These are phyloP conservation scores for Cucumis melo DNA, from an alignment of 306 rosid genomes.

Conservation along the genomic window DNA sequence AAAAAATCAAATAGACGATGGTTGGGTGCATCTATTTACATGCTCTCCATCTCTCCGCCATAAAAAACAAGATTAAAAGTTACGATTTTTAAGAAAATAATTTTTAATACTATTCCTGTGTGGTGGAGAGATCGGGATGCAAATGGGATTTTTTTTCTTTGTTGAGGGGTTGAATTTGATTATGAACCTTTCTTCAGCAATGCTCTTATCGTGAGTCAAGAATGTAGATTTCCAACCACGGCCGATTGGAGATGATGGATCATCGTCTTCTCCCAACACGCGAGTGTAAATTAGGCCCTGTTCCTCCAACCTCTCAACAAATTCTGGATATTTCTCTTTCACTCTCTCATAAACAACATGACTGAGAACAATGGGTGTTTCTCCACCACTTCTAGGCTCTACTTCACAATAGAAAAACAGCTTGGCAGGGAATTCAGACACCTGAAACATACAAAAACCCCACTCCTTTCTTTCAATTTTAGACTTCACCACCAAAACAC, in stretches of 20 bases:
- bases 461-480: neutral
- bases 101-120: too few relatives aligned
- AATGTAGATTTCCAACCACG: conserved; percentile 96
- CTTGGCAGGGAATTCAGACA: conserved; percentile 68
- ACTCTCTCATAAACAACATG: conserved; percentile 59
- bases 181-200: conserved; percentile 72
- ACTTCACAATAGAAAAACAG: conserved; percentile 78
- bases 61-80: too few relatives aligned
- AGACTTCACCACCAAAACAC: neutral
- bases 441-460: conserved; percentile 21
- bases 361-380: conserved; percentile 81
- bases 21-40: too few relatives aligned
- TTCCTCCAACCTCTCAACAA: conserved; percentile 52
- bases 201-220: conserved; percentile 50
- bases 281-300: conserved; percentile 60
- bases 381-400: conserved; percentile 73
- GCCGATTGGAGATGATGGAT: conserved; percentile 76
- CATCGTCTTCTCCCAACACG: conserved; percentile 61
- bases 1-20: too few relatives aligned
- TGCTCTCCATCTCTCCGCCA: too few relatives aligned
- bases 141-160: too few relatives aligned
- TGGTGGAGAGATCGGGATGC: too few relatives aligned
- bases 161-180: neutral
- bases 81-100: too few relatives aligned
- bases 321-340: conserved; percentile 57